phyloP scores from a whole-genome alignment of 352 stramenopile genomes.

The Phytopythium helicoides region DNA sequence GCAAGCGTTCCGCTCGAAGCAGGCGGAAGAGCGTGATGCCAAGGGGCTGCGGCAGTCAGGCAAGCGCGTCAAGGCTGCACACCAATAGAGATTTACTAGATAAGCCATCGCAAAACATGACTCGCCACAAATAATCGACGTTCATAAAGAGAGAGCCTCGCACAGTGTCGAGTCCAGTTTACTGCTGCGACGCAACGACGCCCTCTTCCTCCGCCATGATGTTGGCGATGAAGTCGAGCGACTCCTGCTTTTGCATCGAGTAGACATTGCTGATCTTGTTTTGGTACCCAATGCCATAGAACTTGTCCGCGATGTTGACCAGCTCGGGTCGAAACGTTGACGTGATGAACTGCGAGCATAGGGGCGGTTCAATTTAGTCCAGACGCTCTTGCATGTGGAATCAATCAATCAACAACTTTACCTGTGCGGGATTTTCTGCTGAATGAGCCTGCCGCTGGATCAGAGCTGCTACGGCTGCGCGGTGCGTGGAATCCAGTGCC shows the following conservation, averaged over 20 bases:
- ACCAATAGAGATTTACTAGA: slow-evolving; percentile 11
- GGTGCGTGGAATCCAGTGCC: slow-evolving; percentile 98
- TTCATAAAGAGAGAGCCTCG: neutral
- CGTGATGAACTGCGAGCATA: slow-evolving; percentile 91
- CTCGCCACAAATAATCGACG: slow-evolving; percentile 3
- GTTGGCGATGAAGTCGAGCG: slow-evolving; percentile 95
- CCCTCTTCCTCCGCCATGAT: slow-evolving; percentile 89
- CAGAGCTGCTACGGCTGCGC: slow-evolving; percentile 94
- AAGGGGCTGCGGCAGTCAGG: slow-evolving; percentile 69
- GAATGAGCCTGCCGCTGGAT: slow-evolving; percentile 96
- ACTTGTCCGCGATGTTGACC: slow-evolving; percentile 96
- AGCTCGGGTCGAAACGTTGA: slow-evolving; percentile 99
- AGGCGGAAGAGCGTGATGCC: slow-evolving; percentile 63
- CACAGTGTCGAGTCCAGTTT: neutral
- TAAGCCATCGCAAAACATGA: slow-evolving; percentile 4
- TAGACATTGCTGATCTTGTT: slow-evolving; percentile 98
- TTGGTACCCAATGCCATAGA: slow-evolving; percentile 98
- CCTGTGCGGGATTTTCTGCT: slow-evolving; percentile 95
- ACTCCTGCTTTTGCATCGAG: slow-evolving; percentile 95
- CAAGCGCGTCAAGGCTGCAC: slow-evolving; percentile 54
- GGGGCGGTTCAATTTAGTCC: too few relatives aligned
- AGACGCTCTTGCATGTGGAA: too few relatives aligned
- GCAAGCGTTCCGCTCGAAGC: slow-evolving; percentile 76
- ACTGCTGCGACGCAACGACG: slow-evolving; percentile 28
- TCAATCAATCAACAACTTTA: slow-evolving; percentile 20